Base-by-base conservation (phyloP, 441 rosid genomes). In the Metrosideros polymorpha region DNA sequence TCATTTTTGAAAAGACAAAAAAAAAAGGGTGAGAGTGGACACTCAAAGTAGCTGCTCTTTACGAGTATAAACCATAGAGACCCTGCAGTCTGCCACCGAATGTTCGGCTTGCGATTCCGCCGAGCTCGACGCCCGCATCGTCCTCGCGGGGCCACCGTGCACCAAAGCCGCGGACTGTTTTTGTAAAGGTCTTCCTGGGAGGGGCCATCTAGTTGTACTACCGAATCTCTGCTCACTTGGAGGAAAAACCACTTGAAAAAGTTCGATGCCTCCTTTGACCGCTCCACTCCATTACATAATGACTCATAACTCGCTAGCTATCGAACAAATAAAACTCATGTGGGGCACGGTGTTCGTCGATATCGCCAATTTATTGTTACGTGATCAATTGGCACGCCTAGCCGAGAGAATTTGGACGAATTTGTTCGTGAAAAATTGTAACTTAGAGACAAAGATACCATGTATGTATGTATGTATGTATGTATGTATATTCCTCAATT, bases 41-140 rank as follows among this genome's bases (percentile, higher is more conserved):
- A 14, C 35, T 32, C 71, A 0, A 14, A 59, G 71, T 32, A 59
- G 71, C 71, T 29, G 22, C 71, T 14, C 3, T 29, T 30, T 17
- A 29, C 15, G 10, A 29, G 35, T 18, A 2, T 13, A 14, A 0
- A 3, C 35, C 35, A 3, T 3, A 3, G 30, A 3, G 19, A 5
- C 22, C 66, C 66, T 2, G 19, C 66, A 6, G 19, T 14, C 66
- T 0, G 66, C 66, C 19, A 7, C 66, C 19, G 2, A 3, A 59
- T 59, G 71, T 18, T 59, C 22, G 35, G 71, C 71, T 29, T 3
- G 19, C 9, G 9, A 9, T 29, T 14, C 14, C 22, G 71, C 39
- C 4, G 71, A 18, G 22, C 39, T 29, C 10, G 39, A 14, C 35
- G 10, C n/a, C 14, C 6, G 35, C 39, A 59, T 29, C 5, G 10